These are phyloP conservation scores for Saccharomyces hybrid DNA, from an alignment of 1,139 yeast genomes.

Conservation along the genomic window DNA sequence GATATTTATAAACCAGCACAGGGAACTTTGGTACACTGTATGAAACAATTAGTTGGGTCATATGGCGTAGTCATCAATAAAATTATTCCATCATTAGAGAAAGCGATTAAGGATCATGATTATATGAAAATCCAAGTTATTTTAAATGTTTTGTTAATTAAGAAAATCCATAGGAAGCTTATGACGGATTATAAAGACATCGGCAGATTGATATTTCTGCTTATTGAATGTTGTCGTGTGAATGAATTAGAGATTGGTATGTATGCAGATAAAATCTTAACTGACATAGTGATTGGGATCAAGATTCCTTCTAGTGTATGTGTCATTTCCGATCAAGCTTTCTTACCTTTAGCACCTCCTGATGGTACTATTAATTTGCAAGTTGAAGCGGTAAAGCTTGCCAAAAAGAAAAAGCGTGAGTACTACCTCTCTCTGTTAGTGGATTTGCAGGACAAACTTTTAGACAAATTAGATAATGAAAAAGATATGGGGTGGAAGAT, in stretches of 20 bases:
- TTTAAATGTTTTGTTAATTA: slow-evolving; percentile 46
- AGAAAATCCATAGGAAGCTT: slow-evolving; percentile 47
- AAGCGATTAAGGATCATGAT: slow-evolving; percentile 48
- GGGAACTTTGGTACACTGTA: slow-evolving; percentile 55
- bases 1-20: slow-evolving; percentile 69
- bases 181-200: slow-evolving; percentile 52
- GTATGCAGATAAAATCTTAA: slow-evolving; percentile 45
- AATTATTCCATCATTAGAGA: slow-evolving; percentile 37
- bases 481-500: slow-evolving; percentile 62
- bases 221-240: slow-evolving; percentile 50
- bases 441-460: slow-evolving; percentile 39
- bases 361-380: slow-evolving; percentile 50
- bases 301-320: slow-evolving; percentile 57
- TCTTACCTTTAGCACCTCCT: slow-evolving; percentile 49
- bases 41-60: slow-evolving; percentile 69
- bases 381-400: slow-evolving; percentile 46
- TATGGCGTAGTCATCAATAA: slow-evolving; percentile 44
- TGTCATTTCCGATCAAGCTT: slow-evolving; percentile 39
- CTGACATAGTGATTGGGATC: slow-evolving; percentile 40
- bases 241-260: slow-evolving; percentile 50
- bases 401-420: slow-evolving; percentile 51
- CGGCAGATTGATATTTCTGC: slow-evolving; percentile 38
- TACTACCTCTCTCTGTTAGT: slow-evolving; percentile 37
- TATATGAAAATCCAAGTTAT: slow-evolving; percentile 61
- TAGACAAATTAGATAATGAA: slow-evolving; percentile 28